Conservation (phyloP, 192 early-diverging fungal genomes). For the Podila horticola region DNA sequence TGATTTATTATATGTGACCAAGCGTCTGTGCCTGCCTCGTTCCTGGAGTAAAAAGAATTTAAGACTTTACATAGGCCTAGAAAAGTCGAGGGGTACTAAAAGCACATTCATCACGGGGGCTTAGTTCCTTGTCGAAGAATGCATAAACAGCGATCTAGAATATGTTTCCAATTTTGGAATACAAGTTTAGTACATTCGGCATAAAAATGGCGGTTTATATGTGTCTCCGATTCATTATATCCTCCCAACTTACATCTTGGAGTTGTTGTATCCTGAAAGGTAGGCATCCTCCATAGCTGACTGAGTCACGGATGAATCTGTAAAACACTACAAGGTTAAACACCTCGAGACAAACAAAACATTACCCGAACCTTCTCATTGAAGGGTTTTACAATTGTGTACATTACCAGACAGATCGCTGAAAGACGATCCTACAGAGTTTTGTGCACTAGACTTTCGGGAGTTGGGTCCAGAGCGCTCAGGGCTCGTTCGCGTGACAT, state of each 20-base stretch:
- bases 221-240: background rate
- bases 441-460: conserved; percentile 46
- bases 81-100: no score
- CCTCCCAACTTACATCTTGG: conserved; percentile 55
- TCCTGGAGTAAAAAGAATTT: no score
- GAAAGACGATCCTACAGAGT: conserved; percentile 58
- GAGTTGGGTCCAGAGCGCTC: conserved; percentile 33
- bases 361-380: no score
- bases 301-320: conserved; percentile 65
- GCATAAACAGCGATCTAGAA: conserved; percentile 30
- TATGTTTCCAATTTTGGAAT: background rate
- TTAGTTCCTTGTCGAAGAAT: conserved; percentile 19
- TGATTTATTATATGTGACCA: no score
- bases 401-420: conserved; percentile 58
- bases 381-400: background rate
- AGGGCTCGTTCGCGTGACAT: conserved; percentile 18
- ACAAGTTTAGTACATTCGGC: background rate
- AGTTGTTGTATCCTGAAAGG: conserved; percentile 61
- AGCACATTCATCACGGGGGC: background rate
- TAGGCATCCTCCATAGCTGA: conserved; percentile 66
- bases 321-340: no score
- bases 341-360: background rate
- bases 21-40: no score
- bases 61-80: no score
- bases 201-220: background rate